Evolutionary conservation across 495 filamentous ascomycete species (phyloP), one percentile per base, ranked within the genome.

Genomic region (Hamigera avellanea): DNA sequence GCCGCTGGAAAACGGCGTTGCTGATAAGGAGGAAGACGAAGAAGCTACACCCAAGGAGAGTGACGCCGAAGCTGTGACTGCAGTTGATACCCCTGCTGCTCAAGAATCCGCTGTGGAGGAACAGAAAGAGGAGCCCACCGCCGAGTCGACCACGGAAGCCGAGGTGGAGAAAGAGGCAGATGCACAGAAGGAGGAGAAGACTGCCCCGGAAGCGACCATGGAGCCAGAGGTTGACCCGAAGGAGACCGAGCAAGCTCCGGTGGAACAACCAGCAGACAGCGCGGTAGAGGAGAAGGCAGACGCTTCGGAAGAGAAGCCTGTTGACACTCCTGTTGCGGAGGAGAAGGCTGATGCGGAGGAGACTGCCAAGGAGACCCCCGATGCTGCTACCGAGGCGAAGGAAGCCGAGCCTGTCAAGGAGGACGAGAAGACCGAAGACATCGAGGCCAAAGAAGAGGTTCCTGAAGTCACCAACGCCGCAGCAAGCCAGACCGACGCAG

Each of bases 291-390:
- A n/a, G n/a, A n/a, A n/a, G n/a, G n/a, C n/a, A n/a, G n/a, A n/a
- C n/a, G n/a, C n/a, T n/a, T n/a, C n/a, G n/a, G n/a, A n/a, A n/a
- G n/a, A n/a, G n/a, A n/a, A n/a, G n/a, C n/a, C n/a, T n/a, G 44
- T 31, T 28, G 41, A 35, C 5, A 4, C 21, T 23, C 5, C 21
- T 8, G 5, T 8, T 23, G 21, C 8, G 8, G 21, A 23, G 21
- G 36, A 39, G 23, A 39, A 44, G 36, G 25, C 17, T 23, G 30
- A 10, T 33, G 26, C 32, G 21, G 45, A 54, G 26, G 33, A 44
- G 45, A 33, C 32, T 33, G 26, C 32, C 17, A 42, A 54, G 26
- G 33, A 44, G 45, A 33, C 32, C 17, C n/a, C 26, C 6, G 14
- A 34, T 21, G 30, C 10, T 41, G 14, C 39, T 30, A 30, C 33